Base-by-base conservation (phyloP, 495 filamentous ascomycete species). In the Hyaloscypha bicolor region DNA sequence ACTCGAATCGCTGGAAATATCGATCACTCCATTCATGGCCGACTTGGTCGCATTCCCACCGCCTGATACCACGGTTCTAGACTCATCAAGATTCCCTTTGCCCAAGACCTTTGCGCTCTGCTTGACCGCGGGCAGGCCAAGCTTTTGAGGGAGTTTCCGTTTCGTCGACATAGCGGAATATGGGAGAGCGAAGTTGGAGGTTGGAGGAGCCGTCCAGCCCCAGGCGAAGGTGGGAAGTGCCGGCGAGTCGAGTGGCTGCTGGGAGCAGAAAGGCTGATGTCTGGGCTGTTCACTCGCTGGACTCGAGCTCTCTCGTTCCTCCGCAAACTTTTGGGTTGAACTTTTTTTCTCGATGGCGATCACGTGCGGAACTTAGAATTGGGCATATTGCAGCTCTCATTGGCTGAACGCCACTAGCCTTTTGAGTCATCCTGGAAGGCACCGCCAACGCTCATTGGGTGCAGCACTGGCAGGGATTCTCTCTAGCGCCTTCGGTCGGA, bases 81-180 rank as follows among this genome's bases (percentile, higher is more conserved):
- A 87, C 74, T 97, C 92, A 76, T 97, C 88, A 55, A 97, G 87
- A 39, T 83, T 84, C 63, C 72, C 81, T 68, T 89, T 83, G 51
- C 81, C 85, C 37, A 83, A 71, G 25, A 86, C 79, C 68, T 88
- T 91, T 37, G 84, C 82, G 55, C 85, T 87, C 65, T 87, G 87
- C 76, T 85, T 87, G 39, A 82, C 75, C 0, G 75, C 73, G 0
- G 83, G 84, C 64, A 79, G 77, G 62, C 78, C 83, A 64, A 86
- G 73, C 70, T 77, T 77, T 64, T 76, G 71, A 59, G 79, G 67
- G 14, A 80, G 75, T 79, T 83, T 86, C 67, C 84, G 77, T 70
- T 84, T 86, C 48, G 83, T 79, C 62, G 81, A 83, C 84, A 86
- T 85, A 5, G 29, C 19, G 59, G 19, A 56, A 25, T 31, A 29